Percentiles rank a stretch among this genome's conserved stretches.
These are phyloP conservation scores for Ogataea wickerhamii DNA, from an alignment of 805 yeast genomes.

Conservation along the genomic window DNA sequence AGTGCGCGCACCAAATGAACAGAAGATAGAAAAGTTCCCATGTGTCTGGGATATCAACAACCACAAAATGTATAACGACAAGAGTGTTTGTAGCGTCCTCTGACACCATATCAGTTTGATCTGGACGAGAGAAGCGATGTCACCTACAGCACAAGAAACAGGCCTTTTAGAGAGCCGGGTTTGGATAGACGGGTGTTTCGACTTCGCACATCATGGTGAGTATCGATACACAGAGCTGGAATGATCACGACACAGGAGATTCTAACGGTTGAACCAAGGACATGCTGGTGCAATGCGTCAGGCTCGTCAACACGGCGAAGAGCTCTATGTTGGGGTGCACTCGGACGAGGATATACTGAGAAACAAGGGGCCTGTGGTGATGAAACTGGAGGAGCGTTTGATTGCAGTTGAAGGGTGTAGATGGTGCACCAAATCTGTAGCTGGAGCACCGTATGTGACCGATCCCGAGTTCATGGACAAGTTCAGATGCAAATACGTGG, in stretches of 20 bases:
- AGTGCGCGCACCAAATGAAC: neutral
- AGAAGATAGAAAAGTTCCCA: neutral
- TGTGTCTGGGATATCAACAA: too few species aligned
- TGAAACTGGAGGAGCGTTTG: constrained; percentile 75
- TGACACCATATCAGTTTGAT: neutral
- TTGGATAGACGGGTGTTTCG: constrained; percentile 98
- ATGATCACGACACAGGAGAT: constrained; percentile 4
- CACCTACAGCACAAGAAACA: neutral
- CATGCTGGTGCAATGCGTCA: constrained; percentile 97
- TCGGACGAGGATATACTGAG: constrained; percentile 78
- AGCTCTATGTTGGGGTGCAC: constrained; percentile 84
- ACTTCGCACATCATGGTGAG: constrained; percentile 90
- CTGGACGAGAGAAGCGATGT: neutral
- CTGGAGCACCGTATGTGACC: constrained; percentile 91
- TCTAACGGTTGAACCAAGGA: constrained; percentile 24
- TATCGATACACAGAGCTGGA: neutral
- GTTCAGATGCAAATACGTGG: constrained; percentile 82
- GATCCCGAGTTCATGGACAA: constrained; percentile 74
- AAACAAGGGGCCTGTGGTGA: constrained; percentile 94
- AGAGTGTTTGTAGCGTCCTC: neutral
- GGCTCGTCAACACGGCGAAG: constrained; percentile 78
- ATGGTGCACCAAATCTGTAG: constrained; percentile 74
- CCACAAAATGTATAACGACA: too few species aligned
- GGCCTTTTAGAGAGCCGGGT: constrained; percentile 42
- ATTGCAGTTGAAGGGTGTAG: constrained; percentile 86